phyloP scores from a whole-genome alignment of 1,284 basidiomycete species.

The Marasmius tenuissimus region DNA sequence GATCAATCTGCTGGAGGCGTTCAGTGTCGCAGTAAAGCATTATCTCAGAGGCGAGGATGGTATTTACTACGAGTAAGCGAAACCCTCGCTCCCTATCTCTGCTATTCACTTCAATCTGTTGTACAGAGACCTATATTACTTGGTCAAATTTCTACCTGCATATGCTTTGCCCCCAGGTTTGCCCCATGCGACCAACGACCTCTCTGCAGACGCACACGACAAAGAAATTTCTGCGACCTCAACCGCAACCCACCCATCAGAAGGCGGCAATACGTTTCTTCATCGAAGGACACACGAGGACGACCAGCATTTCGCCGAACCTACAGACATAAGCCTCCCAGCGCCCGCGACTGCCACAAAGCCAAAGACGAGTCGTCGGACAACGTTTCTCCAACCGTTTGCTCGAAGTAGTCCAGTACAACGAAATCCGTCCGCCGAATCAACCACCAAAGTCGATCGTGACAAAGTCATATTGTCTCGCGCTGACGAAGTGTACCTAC shows the following conservation, averaged over 20 bases:
- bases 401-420: conserved; percentile 1
- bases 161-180: conserved; percentile 60
- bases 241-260: conserved; percentile 6
- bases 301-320: neutral
- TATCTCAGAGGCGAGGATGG: conserved; percentile 67
- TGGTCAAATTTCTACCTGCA: conserved; percentile 67
- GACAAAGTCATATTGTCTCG: conserved; percentile 29
- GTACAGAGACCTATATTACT: conserved; percentile 58
- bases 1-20: conserved; percentile 59
- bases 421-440: neutral
- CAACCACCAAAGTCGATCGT: neutral
- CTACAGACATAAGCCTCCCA: conserved; percentile 30
- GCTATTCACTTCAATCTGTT: neutral
- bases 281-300: conserved; percentile 21
- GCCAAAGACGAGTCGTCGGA: conserved; percentile 6
- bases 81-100: conserved; percentile 16
- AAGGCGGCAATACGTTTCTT: conserved; percentile 19
- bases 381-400: conserved; percentile 9
- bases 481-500: conserved; percentile 45
- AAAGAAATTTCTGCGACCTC: conserved; percentile 9
- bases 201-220: conserved; percentile 8
- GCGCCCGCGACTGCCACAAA: conserved; percentile 28
- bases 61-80: conserved; percentile 46
- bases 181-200: conserved; percentile 40
- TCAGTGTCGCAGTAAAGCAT: conserved; percentile 50